phyloP scores from a whole-genome alignment of 2,329 filamentous ascomycete species.

The Amauroascus niger region DNA sequence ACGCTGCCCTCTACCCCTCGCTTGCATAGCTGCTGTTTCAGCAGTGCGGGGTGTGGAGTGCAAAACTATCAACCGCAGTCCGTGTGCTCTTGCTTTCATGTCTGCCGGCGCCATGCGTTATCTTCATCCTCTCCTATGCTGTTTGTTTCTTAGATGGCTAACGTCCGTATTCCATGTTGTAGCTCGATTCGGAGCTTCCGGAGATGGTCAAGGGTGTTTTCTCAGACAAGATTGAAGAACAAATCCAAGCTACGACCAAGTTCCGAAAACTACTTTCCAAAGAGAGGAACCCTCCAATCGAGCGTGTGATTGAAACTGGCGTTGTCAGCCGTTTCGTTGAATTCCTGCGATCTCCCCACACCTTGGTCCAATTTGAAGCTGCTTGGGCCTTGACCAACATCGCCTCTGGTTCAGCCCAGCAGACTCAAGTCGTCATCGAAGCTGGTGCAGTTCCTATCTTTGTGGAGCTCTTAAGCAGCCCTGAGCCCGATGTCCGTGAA shows the following conservation, averaged over 20 bases:
- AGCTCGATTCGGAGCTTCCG: constrained; percentile 96
- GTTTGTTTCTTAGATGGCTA: too few relatives aligned
- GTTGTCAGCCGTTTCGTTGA: constrained; percentile 96
- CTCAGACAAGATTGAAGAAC: constrained; percentile 94
- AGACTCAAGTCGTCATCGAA: constrained; percentile 98
- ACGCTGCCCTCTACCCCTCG: not conserved
- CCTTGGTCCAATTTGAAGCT: constrained; percentile 96
- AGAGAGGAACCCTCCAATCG: constrained; percentile 97
- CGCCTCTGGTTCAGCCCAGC: constrained; percentile 88
- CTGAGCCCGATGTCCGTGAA: constrained; percentile 93
- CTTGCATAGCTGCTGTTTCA: constrained; percentile 5
- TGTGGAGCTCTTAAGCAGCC: constrained; percentile 88
- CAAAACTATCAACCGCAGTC: not conserved
- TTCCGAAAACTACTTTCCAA: constrained; percentile 97
- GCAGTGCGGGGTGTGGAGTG: not conserved
- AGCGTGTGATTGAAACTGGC: constrained; percentile 98
- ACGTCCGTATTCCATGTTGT: not conserved
- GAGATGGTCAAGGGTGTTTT: constrained; percentile 98
- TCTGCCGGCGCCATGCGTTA: not conserved
- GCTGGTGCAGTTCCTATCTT: constrained; percentile 97
- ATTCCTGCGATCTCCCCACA: constrained; percentile 95
- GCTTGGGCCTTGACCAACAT: constrained; percentile 99
- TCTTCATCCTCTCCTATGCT: not conserved
- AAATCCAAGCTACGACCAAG: constrained; percentile 95
- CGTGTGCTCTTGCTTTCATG: not conserved